Conservation (phyloP, 2,329 filamentous ascomycete species). For the Ophiostoma sp. region DNA sequence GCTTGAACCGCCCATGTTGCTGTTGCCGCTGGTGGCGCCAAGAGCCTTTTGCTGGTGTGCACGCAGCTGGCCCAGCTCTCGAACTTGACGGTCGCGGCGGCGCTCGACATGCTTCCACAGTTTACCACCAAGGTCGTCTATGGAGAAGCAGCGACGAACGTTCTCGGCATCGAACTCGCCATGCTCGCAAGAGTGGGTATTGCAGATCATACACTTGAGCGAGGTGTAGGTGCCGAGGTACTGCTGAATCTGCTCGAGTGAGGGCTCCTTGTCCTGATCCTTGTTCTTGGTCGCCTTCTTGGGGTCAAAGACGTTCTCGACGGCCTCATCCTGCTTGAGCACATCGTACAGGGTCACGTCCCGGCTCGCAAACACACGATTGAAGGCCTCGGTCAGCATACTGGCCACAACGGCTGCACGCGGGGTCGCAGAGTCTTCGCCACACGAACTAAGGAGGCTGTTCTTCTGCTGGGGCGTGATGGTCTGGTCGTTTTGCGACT, state of each 20-base stretch:
- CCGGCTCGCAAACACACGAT: conserved; percentile 52
- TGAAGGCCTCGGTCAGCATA: conserved; percentile 59
- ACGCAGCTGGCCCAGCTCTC: conserved; percentile 6
- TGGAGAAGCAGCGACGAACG: conserved; percentile 54
- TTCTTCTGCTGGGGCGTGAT: conserved; percentile 58
- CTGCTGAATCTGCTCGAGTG: conserved; percentile 45
- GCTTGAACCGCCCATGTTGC: background rate
- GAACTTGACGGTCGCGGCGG: conserved; percentile 35
- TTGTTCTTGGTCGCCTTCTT: conserved; percentile 52
- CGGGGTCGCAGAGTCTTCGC: conserved; percentile 40
- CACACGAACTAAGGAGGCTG: conserved; percentile 51
- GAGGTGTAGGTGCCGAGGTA: conserved; percentile 56
- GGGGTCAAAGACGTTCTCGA: conserved; percentile 55
- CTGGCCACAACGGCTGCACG: conserved; percentile 46
- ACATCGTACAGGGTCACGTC: conserved; percentile 54
- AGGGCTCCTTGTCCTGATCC: conserved; percentile 40
- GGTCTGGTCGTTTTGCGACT: conserved; percentile 46
- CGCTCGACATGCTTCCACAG: conserved; percentile 30
- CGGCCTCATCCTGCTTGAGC: conserved; percentile 53
- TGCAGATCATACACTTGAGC: conserved; percentile 60
- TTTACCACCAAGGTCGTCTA: conserved; percentile 39
- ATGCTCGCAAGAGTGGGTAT: conserved; percentile 61
- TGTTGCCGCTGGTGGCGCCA: conserved; percentile 1
- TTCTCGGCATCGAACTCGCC: conserved; percentile 58
- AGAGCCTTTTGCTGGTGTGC: background rate